These are phyloP conservation scores for Malus hybrid DNA, from an alignment of 331 rosid species.

Conservation along the genomic window DNA sequence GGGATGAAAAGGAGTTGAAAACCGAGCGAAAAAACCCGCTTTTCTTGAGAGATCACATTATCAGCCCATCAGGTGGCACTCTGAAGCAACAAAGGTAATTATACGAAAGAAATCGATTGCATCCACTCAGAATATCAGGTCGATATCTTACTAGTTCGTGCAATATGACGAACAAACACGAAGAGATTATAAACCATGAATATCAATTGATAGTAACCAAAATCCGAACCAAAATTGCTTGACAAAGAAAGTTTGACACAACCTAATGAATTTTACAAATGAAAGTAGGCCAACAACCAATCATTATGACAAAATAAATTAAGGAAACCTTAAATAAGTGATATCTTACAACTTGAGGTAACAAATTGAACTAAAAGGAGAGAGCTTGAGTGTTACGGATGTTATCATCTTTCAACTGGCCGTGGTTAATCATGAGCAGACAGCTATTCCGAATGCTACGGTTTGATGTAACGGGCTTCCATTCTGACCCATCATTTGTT, in stretches of 20 bases:
- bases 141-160: not conserved
- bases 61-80: no score
- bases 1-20: no score
- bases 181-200: not conserved
- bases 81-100: no score
- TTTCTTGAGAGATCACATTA: no score
- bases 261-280: constrained; percentile 11
- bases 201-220: constrained; percentile 8
- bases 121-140: not conserved
- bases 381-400: not conserved
- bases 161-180: not conserved
- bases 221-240: constrained; percentile 14
- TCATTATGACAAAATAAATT: not conserved
- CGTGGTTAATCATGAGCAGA: constrained; percentile 9
- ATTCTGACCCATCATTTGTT: constrained; percentile 5
- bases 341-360: constrained; percentile 21
- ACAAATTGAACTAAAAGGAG: not conserved
- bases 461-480: not conserved
- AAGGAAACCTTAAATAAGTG: not conserved
- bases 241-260: not conserved
- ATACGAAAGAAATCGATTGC: not conserved
- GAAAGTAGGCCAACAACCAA: constrained; percentile 4
- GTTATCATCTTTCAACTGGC: constrained; percentile 6
- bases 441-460: not conserved
- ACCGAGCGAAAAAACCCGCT: no score